Evolutionary conservation across 768 basidiomycete species (phyloP).

Genomic region (Tulasnella sp.): DNA sequence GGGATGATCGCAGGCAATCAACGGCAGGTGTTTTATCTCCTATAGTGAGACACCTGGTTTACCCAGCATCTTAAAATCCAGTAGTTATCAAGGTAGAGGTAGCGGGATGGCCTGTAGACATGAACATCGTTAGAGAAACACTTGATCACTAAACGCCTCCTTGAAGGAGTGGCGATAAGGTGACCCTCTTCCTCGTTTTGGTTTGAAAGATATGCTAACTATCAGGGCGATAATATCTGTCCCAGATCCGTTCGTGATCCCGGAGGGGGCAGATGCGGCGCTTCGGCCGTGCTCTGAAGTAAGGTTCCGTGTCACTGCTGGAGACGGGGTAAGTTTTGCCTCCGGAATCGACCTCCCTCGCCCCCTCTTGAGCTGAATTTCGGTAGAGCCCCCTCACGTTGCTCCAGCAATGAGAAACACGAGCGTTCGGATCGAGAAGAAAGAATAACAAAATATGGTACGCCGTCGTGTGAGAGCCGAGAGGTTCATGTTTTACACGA

Average conservation of each 20-base stretch:
- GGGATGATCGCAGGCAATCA: constrained; percentile 80
- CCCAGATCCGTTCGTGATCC: constrained; percentile 87
- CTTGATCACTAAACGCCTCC: constrained; percentile 24
- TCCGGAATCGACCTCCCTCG: constrained; percentile 11
- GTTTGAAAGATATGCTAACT: constrained; percentile 90
- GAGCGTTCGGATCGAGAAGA: neutral
- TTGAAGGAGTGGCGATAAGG: too few relatives aligned
- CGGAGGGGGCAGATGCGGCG: constrained; percentile 65
- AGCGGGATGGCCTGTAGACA: constrained; percentile 88
- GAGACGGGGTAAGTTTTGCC: constrained; percentile 71
- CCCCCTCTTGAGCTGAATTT: neutral
- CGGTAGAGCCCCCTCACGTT: constrained; percentile 84
- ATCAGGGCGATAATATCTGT: constrained; percentile 93
- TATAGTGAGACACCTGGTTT: neutral
- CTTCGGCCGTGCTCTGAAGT: constrained; percentile 85
- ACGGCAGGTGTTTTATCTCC: constrained; percentile 25
- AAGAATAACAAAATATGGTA: too few relatives aligned
- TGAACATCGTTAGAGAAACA: constrained; percentile 89
- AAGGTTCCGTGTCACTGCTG: constrained; percentile 89
- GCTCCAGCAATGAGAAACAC: constrained; percentile 42
- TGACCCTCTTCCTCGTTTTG: constrained; percentile 48
- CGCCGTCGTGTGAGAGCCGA: too few relatives aligned
- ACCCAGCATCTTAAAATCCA: constrained; percentile 25
- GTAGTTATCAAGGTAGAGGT: constrained; percentile 70
- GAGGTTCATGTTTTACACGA: too few relatives aligned